phyloP scores from a whole-genome alignment of 495 filamentous ascomycete genomes.

The Arthonia radiata region DNA sequence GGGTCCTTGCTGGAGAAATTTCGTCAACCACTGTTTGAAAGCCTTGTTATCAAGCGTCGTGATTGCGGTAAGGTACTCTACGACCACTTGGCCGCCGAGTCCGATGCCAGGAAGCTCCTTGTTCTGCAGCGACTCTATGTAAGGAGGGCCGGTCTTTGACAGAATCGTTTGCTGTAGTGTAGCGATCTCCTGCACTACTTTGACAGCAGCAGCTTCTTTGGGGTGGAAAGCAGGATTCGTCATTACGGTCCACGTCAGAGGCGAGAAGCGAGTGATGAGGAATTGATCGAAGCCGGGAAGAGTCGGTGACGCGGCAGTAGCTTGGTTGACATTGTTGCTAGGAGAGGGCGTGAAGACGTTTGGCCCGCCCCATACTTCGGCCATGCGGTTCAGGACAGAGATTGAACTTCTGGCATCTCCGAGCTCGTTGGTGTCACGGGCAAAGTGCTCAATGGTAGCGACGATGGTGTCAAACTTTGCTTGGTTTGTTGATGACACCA shows the following conservation, averaged over 20 bases:
- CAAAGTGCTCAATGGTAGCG: conserved; percentile 55
- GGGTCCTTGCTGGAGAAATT: too few relatives aligned
- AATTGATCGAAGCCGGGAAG: conserved; percentile 85
- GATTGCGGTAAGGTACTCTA: conserved; percentile 24
- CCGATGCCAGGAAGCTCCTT: conserved; percentile 28
- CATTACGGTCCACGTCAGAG: conserved; percentile 67
- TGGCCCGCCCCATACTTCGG: conserved; percentile 58
- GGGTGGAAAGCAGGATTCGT: conserved; percentile 50
- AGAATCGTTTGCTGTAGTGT: conserved; percentile 68
- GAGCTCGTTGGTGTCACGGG: conserved; percentile 49
- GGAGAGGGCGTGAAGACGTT: conserved; percentile 31
- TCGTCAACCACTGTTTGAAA: conserved; percentile 13
- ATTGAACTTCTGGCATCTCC: conserved; percentile 69
- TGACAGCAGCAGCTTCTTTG: conserved; percentile 61
- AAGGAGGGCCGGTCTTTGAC: conserved; percentile 48
- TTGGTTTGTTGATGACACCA: conserved; percentile 57
- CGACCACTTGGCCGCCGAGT: conserved; percentile 23
- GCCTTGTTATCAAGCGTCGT: conserved; percentile 9
- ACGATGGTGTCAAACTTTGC: conserved; percentile 66
- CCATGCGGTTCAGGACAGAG: conserved; percentile 54
- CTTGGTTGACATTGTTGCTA: conserved; percentile 9
- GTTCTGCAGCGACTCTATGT: conserved; percentile 27
- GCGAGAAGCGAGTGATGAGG: conserved; percentile 69
- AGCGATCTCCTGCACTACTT: conserved; percentile 66
- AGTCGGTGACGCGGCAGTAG: conserved; percentile 17